Conservation (phyloP, 2,329 filamentous ascomycete species). For the Aspergillus sp. region DNA sequence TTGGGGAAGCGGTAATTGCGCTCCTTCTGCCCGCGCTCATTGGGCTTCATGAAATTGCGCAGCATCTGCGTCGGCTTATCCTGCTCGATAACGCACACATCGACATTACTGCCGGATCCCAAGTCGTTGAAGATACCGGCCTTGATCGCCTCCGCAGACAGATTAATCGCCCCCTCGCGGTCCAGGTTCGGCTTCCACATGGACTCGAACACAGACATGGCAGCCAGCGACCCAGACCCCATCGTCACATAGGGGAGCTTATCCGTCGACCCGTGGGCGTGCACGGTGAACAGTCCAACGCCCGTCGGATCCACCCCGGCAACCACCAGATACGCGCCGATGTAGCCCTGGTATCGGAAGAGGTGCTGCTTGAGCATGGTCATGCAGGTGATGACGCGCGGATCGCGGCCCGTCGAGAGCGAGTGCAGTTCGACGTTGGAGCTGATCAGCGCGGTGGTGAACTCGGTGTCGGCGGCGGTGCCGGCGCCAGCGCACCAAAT, state of each 20-base stretch:
- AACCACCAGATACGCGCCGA: conserved; percentile 94
- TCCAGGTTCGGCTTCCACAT: conserved; percentile 76
- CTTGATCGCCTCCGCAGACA: conserved; percentile 79
- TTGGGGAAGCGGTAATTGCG: conserved; percentile 83
- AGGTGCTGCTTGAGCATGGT: conserved; percentile 99
- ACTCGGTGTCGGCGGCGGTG: conserved; percentile 96
- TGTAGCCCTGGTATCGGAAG: conserved; percentile 95
- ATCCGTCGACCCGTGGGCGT: conserved; percentile 95
- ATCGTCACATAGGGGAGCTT: conserved; percentile 99
- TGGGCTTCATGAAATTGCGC: conserved; percentile 88
- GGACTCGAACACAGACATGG: conserved; percentile 97
- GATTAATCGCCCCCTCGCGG: conserved; percentile 69
- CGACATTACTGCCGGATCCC: conserved; percentile 93
- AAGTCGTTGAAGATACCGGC: conserved; percentile 98
- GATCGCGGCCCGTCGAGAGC: conserved; percentile 90
- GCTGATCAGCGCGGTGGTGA: conserved; percentile 96
- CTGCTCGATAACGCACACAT: conserved; percentile 87
- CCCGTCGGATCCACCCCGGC: conserved; percentile 95
- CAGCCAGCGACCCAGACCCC: conserved; percentile 90
- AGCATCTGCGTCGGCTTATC: conserved; percentile 83
- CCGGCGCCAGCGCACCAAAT: conserved; percentile 99
- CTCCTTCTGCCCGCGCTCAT: conserved; percentile 82
- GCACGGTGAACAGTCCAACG: conserved; percentile 91
- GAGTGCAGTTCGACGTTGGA: conserved; percentile 97
- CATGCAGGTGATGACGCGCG: conserved; percentile 98